These are phyloP conservation scores for Podaxis sp. DNA, from an alignment of 768 basidiomycete species.

Conservation along the genomic window DNA sequence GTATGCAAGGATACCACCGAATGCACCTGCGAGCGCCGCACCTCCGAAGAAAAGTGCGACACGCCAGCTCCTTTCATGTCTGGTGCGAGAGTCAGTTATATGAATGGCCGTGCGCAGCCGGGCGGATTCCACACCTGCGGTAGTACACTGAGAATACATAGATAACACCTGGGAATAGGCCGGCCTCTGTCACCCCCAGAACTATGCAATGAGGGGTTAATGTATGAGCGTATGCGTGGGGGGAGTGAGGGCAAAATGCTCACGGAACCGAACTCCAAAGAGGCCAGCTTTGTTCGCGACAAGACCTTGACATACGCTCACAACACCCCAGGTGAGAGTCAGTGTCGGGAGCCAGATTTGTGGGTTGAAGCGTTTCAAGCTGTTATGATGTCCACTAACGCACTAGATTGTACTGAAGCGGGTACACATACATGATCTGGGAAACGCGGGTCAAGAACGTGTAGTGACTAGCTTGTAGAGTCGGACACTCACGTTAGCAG, in stretches of 20 bases:
- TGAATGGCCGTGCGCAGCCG: not conserved
- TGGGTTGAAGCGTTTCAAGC: slow-evolving; percentile 61
- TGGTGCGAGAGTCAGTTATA: slow-evolving; percentile 18
- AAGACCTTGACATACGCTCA: slow-evolving; percentile 54
- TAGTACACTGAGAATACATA: slow-evolving; percentile 64
- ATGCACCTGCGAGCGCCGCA: slow-evolving; percentile 62
- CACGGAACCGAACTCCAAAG: slow-evolving; percentile 54
- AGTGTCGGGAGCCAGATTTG: slow-evolving; percentile 59
- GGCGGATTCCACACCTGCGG: slow-evolving; percentile 18
- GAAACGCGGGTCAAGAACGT: not conserved
- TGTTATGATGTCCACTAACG: slow-evolving; percentile 20
- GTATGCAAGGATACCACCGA: slow-evolving; percentile 63
- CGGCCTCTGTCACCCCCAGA: slow-evolving; percentile 60
- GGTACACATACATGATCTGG: slow-evolving; percentile 40
- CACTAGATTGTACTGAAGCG: not conserved
- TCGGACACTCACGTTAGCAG: slow-evolving; percentile 45
- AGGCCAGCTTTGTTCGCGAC: slow-evolving; percentile 53
- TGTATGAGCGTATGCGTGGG: not conserved
- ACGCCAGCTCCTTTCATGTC: slow-evolving; percentile 59
- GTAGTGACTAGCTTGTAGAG: no score
- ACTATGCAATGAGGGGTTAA: slow-evolving; percentile 31
- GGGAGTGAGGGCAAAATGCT: slow-evolving; percentile 20
- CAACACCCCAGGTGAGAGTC: slow-evolving; percentile 60
- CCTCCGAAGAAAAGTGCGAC: slow-evolving; percentile 65
- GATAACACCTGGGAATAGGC: slow-evolving; percentile 57